Base-by-base conservation (phyloP, 495 filamentous ascomycete species). In the Hypoxylon cercidicola region DNA sequence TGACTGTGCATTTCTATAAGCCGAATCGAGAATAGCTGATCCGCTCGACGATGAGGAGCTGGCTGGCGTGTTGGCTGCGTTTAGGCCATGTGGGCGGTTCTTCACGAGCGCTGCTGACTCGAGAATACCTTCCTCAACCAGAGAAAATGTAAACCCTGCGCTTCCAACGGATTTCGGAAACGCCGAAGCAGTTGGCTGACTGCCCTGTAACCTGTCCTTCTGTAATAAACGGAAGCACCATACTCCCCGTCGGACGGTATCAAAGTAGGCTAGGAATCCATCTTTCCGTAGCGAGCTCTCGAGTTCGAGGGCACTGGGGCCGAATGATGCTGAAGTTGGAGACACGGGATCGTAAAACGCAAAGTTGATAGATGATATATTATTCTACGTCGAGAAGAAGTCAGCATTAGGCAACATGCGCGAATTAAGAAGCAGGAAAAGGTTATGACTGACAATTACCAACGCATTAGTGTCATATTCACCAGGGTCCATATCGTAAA, bases 381-480 rank as follows among this genome's bases (percentile, higher is more conserved):
- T 82, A 72, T 79, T 81, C 81, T 83, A 53, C 0, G 28, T 28
- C 18, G 23, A n/a, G 45, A 40, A 56, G 61, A n/a, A 40, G n/a
- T 9, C 1, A 21, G 32, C 10, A 11, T 11, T 9, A 32, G 5
- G 30, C 10, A 5, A 10, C 30, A 32, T 1, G 5, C 30, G 30
- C 3, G 43, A 25, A 35, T 18, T 2, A 41, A 40, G 12, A 58
- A 1, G 15, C 12, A 15, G 7, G 28, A 15, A 2, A 50, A 23
- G 8, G 16, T 20, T 28, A 20, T 11, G 25, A 63, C 78, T 61
- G 58, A 83, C 81, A 72, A 82, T 81, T 69, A 82, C 65, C 57
- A 83, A 64, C 37, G 78, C 77, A 73, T 83, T 83, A 66, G 81
- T 83, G 54, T 81, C 81, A 74, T 82, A 83, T 72, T 82, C 80